A percentile compares a stretch with the other conserved stretches of the same genome.
These are phyloP conservation scores for Bimuria novae-zelandiae DNA, from an alignment of 2,329 filamentous ascomycete species.

Conservation along the genomic window DNA sequence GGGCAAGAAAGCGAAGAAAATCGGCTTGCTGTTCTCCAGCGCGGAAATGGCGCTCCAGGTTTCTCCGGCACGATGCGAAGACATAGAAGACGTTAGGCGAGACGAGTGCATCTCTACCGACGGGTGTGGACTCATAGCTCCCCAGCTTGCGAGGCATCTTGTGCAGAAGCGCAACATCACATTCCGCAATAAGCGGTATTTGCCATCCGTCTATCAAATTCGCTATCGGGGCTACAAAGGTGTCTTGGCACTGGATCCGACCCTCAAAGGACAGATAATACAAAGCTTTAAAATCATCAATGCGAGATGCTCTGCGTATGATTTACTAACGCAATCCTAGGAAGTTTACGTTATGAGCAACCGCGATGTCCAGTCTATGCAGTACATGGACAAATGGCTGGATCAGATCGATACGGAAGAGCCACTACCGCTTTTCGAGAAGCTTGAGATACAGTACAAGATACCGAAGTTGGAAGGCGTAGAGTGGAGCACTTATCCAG, in stretches of 20 bases:
- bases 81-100: conserved; percentile 46
- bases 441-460: conserved; percentile 39
- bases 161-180: conserved; percentile 39
- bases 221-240: conserved; percentile 52
- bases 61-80: conserved; percentile 42
- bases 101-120: conserved; percentile 50
- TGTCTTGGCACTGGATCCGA: conserved; percentile 47
- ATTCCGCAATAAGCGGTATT: conserved; percentile 45
- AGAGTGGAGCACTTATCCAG: conserved; percentile 25
- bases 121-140: not conserved
- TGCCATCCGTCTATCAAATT: conserved; percentile 50
- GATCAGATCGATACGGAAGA: conserved; percentile 48
- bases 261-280: conserved; percentile 33
- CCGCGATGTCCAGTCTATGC: conserved; percentile 45
- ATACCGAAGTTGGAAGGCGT: conserved; percentile 34
- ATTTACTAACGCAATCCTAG: conserved; percentile 23
- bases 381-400: conserved; percentile 48
- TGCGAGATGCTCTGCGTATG: not conserved
- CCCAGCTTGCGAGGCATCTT: conserved; percentile 36
- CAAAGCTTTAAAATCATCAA: conserved; percentile 26
- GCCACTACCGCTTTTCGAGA: conserved; percentile 44
- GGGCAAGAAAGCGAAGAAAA: conserved; percentile 50
- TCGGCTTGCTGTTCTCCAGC: conserved; percentile 49
- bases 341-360: conserved; percentile 53
- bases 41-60: conserved; percentile 40